Evolutionary conservation across 805 yeast species (phyloP), one percentile per base, ranked within the genome.

Genomic region (Ogataea nitratoaversa): DNA sequence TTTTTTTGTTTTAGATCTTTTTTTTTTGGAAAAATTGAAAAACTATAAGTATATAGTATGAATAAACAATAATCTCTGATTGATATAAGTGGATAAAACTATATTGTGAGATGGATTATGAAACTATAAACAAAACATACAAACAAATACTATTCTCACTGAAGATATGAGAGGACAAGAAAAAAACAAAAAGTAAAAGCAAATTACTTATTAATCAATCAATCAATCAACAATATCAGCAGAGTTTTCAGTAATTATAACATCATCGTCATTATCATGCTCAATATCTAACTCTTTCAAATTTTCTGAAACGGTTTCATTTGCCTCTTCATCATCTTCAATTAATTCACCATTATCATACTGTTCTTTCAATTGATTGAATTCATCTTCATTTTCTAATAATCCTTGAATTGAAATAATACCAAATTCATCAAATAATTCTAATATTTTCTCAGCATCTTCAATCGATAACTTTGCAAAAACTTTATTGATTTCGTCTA

Each of bases 401-500:
- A 82, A 63, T 0, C 84, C 95, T 50, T 80, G 84, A 30, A 91
- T 79, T 27, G 91, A 88, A 54, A 91, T 80, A 24, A 88, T 89
- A 9, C 86, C 89, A 54, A 89, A 83, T 53, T 82, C 78, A 50
- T 87, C 83, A 55, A 91, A 81, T 37, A 78, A 59, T 45, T 81
- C 90, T 49, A 91, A 72, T 7, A 85, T 71, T 8, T 65, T 60
- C 59, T 91, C 98, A 5, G 96, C 96, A 30, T 86, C 90, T 9
- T 72, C 84, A 4, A 90, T 68, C 18, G 78, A 70, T 73, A 85
- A 73, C 7, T 70, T 67, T 2, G 82, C 91, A 60, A 91, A 86
- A 2, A 86, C 91, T 50, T 78, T 73, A 66, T 91, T 91, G 41
- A 91, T 88, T 46, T 76, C 82, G 48, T 86, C 96, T 40, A 91